phyloP scores from a whole-genome alignment of 192 early-diverging fungal genomes.

The Podila clonocystis region DNA sequence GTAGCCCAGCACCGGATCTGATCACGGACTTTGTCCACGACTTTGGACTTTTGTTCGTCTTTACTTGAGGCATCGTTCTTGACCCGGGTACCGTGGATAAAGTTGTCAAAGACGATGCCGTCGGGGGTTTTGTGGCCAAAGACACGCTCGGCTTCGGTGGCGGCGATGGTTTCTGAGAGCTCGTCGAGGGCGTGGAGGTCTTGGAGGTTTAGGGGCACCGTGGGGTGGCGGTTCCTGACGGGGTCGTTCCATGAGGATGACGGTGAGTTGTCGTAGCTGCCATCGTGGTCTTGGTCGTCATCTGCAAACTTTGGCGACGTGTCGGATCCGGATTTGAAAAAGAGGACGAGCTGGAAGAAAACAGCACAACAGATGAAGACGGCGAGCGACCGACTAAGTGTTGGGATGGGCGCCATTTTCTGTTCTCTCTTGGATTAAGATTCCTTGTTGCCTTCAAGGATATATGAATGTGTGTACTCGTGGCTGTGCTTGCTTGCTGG shows the following conservation, averaged over 20 bases:
- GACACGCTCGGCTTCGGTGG: conserved; percentile 22
- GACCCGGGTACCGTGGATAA: conserved; percentile 33
- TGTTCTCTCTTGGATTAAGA: not conserved
- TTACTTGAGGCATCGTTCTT: conserved; percentile 9
- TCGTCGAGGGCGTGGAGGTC: conserved; percentile 24
- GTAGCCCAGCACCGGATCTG: conserved; percentile 48
- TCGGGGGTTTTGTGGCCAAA: conserved; percentile 18
- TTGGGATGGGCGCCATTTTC: conserved; percentile 18
- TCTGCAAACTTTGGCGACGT: not conserved
- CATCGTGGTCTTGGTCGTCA: not conserved
- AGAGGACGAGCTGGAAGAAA: conserved; percentile 29
- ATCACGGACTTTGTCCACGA: conserved; percentile 25
- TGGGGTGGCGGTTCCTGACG: conserved; percentile 31
- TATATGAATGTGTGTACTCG: too few relatives aligned
- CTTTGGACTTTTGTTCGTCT: not conserved
- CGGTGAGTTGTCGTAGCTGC: not conserved
- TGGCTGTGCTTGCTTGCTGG: too few relatives aligned
- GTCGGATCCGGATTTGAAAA: conserved; percentile 21
- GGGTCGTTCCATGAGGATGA: conserved; percentile 19
- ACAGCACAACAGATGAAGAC: conserved; percentile 32
- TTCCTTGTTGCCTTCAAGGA: not conserved
- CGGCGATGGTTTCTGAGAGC: conserved; percentile 27
- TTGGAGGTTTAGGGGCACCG: conserved; percentile 25
- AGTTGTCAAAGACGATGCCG: conserved; percentile 23
- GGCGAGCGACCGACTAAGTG: conserved; percentile 19